These are phyloP conservation scores for Pisolithus marmoratus DNA, from an alignment of 768 basidiomycete genomes.

Conservation along the genomic window DNA sequence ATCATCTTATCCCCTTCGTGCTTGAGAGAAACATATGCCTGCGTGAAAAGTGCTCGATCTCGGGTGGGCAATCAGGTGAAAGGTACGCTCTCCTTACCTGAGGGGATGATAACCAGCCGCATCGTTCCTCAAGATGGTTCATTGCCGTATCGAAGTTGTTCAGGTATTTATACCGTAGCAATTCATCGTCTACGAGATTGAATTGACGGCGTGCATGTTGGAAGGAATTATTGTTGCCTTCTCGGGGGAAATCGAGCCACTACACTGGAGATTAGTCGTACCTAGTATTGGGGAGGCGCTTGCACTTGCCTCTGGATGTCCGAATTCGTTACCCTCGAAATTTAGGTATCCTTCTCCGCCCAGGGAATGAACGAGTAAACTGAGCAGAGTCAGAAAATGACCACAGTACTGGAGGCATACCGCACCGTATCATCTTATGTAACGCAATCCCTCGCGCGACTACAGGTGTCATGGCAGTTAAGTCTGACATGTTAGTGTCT, in stretches of 20 bases:
- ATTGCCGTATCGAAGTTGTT: slow-evolving; percentile 92
- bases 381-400: slow-evolving; percentile 24
- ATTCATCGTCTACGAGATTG: slow-evolving; percentile 82
- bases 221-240: slow-evolving; percentile 93
- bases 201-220: slow-evolving; percentile 96
- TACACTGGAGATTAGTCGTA: slow-evolving; percentile 20
- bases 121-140: slow-evolving; percentile 79
- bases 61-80: not conserved
- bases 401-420: slow-evolving; percentile 9
- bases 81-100: slow-evolving; percentile 43
- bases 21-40: slow-evolving; percentile 94
- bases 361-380: slow-evolving; percentile 83
- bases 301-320: slow-evolving; percentile 81
- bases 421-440: slow-evolving; percentile 95
- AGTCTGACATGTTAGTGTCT: slow-evolving; percentile 94
- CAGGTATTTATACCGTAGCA: slow-evolving; percentile 90
- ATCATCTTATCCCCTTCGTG: slow-evolving; percentile 90
- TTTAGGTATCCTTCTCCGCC: slow-evolving; percentile 98
- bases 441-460: slow-evolving; percentile 86
- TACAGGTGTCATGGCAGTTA: slow-evolving; percentile 74
- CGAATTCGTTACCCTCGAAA: slow-evolving; percentile 98
- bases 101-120: slow-evolving; percentile 77
- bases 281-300: not conserved
- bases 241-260: slow-evolving; percentile 99
- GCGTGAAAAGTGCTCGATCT: slow-evolving; percentile 7